phyloP scores from a whole-genome alignment of 805 yeast genomes.

The Starmerella scarabaei region DNA sequence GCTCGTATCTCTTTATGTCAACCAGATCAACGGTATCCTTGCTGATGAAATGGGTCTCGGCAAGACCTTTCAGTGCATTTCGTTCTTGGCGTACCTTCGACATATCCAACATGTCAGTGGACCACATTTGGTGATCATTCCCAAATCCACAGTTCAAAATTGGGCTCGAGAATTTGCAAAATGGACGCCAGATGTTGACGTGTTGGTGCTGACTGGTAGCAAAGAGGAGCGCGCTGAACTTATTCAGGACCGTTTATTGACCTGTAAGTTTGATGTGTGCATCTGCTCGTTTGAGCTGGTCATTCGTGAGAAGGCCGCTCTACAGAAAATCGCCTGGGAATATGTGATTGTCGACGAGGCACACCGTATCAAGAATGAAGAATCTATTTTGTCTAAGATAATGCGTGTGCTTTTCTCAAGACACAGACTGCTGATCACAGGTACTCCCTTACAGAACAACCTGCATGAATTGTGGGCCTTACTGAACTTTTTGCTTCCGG shows the following conservation, averaged over 20 bases:
- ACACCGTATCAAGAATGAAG: conserved; percentile 91
- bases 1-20: conserved; percentile 76
- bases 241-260: conserved; percentile 44
- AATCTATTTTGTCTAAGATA: conserved; percentile 77
- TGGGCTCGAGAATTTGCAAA: conserved; percentile 89
- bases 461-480: conserved; percentile 94
- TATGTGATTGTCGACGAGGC: conserved; percentile 92
- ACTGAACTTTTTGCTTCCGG: conserved; percentile 79
- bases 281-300: conserved; percentile 90
- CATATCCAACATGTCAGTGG: conserved; percentile 68
- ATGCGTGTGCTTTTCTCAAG: conserved; percentile 77
- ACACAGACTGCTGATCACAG: conserved; percentile 77
- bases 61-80: conserved; percentile 85
- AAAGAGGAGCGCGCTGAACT: conserved; percentile 61
- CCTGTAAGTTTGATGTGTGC: conserved; percentile 75
- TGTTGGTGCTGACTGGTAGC: conserved; percentile 72
- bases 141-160: conserved; percentile 89
- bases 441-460: conserved; percentile 91
- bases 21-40: conserved; percentile 75
- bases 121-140: conserved; percentile 83
- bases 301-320: conserved; percentile 66
- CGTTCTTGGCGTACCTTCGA: conserved; percentile 77
- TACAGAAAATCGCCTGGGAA: conserved; percentile 82
- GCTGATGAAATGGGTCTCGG: conserved; percentile 99
- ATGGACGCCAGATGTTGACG: conserved; percentile 92